phyloP scores from a whole-genome alignment of 1,139 yeast species.

The Lodderomyces beijingensis region DNA sequence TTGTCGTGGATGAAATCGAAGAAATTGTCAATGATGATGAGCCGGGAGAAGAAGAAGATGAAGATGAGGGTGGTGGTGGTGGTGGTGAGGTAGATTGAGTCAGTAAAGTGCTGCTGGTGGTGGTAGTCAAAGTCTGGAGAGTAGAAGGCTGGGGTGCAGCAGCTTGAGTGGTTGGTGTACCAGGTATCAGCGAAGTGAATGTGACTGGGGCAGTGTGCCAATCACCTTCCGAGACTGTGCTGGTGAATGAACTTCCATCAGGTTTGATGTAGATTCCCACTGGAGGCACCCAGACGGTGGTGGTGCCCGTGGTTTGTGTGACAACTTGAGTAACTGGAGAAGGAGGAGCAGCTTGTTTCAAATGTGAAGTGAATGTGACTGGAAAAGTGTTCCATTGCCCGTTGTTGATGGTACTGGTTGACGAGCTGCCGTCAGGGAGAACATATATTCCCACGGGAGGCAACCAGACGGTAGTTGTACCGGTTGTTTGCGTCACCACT shows the following conservation, averaged over 20 bases:
- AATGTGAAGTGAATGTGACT: conserved; percentile 15
- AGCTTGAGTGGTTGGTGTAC: conserved; percentile 3
- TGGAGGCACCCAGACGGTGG: conserved; percentile 9
- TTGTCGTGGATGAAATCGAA: conserved; percentile 7
- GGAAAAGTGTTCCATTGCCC: conserved; percentile 27
- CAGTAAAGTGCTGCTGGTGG: conserved; percentile 8
- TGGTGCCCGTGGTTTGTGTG: conserved; percentile 8
- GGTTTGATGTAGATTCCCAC: too few relatives aligned
- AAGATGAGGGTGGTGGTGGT: conserved; percentile 15
- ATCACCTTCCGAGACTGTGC: not conserved
- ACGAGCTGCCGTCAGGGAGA: conserved; percentile 53
- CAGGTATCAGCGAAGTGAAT: not conserved
- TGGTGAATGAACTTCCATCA: not conserved
- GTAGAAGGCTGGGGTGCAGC: conserved; percentile 2
- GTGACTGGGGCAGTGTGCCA: not conserved
- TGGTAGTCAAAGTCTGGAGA: conserved; percentile 1
- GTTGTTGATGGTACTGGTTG: conserved; percentile 50
- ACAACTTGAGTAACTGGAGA: conserved; percentile 8
- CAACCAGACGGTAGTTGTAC: conserved; percentile 55
- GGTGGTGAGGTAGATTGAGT: too few relatives aligned
- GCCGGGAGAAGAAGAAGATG: conserved; percentile 6
- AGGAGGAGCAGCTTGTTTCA: conserved; percentile 7
- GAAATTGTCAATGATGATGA: conserved; percentile 4
- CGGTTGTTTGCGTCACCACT: conserved; percentile 51
- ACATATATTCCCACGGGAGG: conserved; percentile 69